phyloP scores from a whole-genome alignment of 495 filamentous ascomycete species.

The Penicillium argentinense region DNA sequence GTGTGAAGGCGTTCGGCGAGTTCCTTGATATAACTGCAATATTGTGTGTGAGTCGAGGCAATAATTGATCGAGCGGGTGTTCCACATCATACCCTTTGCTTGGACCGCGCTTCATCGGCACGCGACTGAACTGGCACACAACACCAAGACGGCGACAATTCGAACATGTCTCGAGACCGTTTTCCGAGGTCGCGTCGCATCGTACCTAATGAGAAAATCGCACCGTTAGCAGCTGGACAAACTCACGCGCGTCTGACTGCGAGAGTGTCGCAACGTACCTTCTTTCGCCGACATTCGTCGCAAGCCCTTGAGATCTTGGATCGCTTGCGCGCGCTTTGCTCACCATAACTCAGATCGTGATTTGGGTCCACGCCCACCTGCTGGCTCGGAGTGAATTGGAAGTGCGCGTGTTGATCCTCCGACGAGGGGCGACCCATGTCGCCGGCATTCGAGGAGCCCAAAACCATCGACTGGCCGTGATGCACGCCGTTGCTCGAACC shows the following conservation, averaged over 20 bases:
- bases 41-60: slow-evolving; percentile 22
- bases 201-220: slow-evolving; percentile 59
- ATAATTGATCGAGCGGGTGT: slow-evolving; percentile 1
- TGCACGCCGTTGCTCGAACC: slow-evolving; percentile 43
- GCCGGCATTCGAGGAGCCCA: slow-evolving; percentile 40
- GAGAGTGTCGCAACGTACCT: slow-evolving; percentile 48
- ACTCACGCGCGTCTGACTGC: slow-evolving; percentile 16
- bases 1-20: slow-evolving; percentile 83
- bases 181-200: slow-evolving; percentile 84
- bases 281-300: slow-evolving; percentile 93
- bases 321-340: slow-evolving; percentile 73
- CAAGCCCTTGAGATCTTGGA: slow-evolving; percentile 93
- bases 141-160: slow-evolving; percentile 79
- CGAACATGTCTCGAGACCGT: slow-evolving; percentile 75
- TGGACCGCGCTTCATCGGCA: slow-evolving; percentile 92
- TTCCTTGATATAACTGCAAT: slow-evolving; percentile 89
- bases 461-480: slow-evolving; percentile 43
- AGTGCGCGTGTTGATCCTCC: slow-evolving; percentile 45
- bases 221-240: slow-evolving; percentile 20
- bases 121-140: slow-evolving; percentile 84
- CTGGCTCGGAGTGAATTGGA: slow-evolving; percentile 46
- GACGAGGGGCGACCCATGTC: slow-evolving; percentile 42
- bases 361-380: slow-evolving; percentile 54
- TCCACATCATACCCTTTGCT: slow-evolving; percentile 82
- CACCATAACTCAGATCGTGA: slow-evolving; percentile 52